Evolutionary conservation across 257 asterid species (phyloP).

Genomic region (Echium plantagineum): DNA sequence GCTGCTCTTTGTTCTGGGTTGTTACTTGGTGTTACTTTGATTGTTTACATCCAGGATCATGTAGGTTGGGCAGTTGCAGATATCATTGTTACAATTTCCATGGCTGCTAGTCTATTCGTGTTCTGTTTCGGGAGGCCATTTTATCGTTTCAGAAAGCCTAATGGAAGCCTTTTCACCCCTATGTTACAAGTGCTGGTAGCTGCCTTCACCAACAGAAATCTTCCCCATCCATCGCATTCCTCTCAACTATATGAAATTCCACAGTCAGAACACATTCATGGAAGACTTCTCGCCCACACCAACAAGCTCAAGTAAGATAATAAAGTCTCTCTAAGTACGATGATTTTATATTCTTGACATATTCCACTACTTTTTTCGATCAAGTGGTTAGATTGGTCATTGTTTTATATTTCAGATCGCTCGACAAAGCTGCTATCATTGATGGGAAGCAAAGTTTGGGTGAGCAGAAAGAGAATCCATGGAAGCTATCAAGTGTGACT

Average conservation of each 20-base stretch:
- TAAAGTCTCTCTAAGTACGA: too few relatives aligned
- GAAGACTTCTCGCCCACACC: conserved; percentile 59
- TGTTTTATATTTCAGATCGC: conserved; percentile 36
- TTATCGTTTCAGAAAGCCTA: conserved; percentile 46
- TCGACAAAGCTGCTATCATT: conserved; percentile 72
- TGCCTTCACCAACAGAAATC: conserved; percentile 50
- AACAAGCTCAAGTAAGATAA: conserved; percentile 32
- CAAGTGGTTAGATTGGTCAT: too few relatives aligned
- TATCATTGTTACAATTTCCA: conserved; percentile 38
- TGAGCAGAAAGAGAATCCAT: conserved; percentile 29
- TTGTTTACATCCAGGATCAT: conserved; percentile 58
- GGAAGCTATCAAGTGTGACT: conserved; percentile 53
- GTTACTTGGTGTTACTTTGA: conserved; percentile 48
- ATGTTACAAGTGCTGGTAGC: conserved; percentile 58
- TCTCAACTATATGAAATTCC: conserved; percentile 51
- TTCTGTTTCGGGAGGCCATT: conserved; percentile 48
- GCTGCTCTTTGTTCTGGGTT: conserved; percentile 64
- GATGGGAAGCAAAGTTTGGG: conserved; percentile 19
- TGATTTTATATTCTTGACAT: too few relatives aligned
- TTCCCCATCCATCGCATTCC: conserved; percentile 29
- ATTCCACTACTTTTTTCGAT: too few relatives aligned
- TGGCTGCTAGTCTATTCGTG: conserved; percentile 33
- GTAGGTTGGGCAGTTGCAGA: conserved; percentile 74
- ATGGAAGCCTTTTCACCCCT: conserved; percentile 71
- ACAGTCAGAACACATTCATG: conserved; percentile 23